Evolutionary conservation across 108 stramenopile genomes (phyloP), one percentile per base, ranked within the genome.

Genomic region (Cyclotella kingstonii): DNA sequence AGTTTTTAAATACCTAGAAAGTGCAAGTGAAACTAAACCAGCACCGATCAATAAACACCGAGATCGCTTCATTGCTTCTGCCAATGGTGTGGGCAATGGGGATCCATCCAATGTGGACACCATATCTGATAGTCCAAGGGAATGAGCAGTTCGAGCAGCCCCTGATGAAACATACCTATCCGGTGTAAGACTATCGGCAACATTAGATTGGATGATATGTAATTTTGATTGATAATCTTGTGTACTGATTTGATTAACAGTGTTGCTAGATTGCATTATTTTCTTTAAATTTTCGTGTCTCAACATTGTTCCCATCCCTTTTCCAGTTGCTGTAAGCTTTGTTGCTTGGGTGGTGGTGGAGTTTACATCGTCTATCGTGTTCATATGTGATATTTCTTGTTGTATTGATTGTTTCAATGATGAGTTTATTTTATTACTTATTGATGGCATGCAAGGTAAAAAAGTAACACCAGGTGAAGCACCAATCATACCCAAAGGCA

Each of bases 51-150:
- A 67, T n/a, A 66, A 28, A 34, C 25, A 41, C 18, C 73, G 57
- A 31, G 51, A 41, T 30, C 73, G 64, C 36, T 65, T 26, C 73
- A 73, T 73, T 7, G 65, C 56, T 58, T 73, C 73, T 23, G 73
- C 55, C 47, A 73, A 17, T 11, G 58, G 52, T 14, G 65, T 73
- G 14, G 73, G 57, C 3, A 73, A 54, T 15, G 40, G 36, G 17
- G 34, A 15, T 10, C 65, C 65, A 44, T 73, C 73, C 34, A 73
- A 51, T 30, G 73, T 73, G 12, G 57, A 43, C 29, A 73, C 34
- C 27, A 28, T 51, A 9, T 39, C 45, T 9, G 55, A 47, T 49
- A 47, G 28, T 19, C 1, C 0, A 0, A 35, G 35, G 22, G 18
- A 28, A 6, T 19, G 21, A 4, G 29, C 11, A 1, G 10, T 8